Conservation (phyloP, 2,329 filamentous ascomycete species). For the Cladosporium sp. region DNA sequence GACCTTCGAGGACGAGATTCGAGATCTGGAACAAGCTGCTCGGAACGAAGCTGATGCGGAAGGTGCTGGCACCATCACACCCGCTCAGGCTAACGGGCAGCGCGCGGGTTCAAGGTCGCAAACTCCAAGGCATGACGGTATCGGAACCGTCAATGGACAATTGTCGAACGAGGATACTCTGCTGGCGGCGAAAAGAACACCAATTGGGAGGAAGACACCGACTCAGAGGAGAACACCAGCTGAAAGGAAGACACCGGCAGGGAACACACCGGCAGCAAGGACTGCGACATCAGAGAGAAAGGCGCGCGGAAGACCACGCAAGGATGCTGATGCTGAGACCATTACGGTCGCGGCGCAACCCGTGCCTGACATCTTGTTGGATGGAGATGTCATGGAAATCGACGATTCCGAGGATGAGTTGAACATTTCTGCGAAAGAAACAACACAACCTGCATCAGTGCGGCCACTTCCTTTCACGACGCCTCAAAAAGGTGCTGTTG, state of each 20-base stretch:
- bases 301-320: conserved; percentile 13
- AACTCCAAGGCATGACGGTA: not conserved
- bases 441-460: not conserved
- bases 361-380: conserved; percentile 6
- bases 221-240: conserved; percentile 1
- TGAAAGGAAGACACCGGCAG: conserved; percentile 1
- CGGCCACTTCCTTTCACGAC: not conserved
- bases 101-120: conserved; percentile 11
- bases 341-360: not conserved
- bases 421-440: not conserved
- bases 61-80: conserved; percentile 20
- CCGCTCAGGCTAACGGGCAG: conserved; percentile 17
- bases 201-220: conserved; percentile 7
- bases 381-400: conserved; percentile 16
- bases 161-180: not conserved
- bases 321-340: not conserved
- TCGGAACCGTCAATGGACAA: not conserved
- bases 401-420: conserved; percentile 12
- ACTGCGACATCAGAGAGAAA: not conserved
- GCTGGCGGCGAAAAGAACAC: not conserved
- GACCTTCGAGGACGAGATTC: conserved; percentile 37
- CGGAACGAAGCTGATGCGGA: conserved; percentile 25
- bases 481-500: not conserved
- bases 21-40: conserved; percentile 31
- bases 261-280: not conserved